Base-by-base conservation (phyloP, 2,329 filamentous ascomycete species). In the Biscogniauxia marginata region DNA sequence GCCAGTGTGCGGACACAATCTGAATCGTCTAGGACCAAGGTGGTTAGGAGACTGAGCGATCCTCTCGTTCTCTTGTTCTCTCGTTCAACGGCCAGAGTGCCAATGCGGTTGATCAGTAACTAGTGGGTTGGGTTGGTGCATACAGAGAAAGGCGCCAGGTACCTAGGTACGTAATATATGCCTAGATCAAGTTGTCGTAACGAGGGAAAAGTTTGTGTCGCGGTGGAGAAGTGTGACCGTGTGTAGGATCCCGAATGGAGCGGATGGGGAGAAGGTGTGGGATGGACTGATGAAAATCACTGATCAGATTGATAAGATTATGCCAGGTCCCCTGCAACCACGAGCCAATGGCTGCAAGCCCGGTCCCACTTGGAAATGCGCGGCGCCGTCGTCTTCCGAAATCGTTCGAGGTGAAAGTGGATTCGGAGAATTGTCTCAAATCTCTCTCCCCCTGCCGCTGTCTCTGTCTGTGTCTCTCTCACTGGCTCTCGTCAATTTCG, bases 271-370 rank as follows among this genome's bases (percentile, higher is more conserved):
- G 59, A 57, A 60, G 39, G 52, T 53, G 49, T 49, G 62, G 24
- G 50, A 58, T 52, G 30, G 54, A 63, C 60, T 62, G 61, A 61
- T 61, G 61, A 60, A 64, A 66, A 65, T 60, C 62, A 70, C 69
- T 72, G 70, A 72, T 72, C 69, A 70, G 70, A 72, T 72, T 72
- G 70, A 72, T 72, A 71, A 72, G 70, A 72, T 72, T 71, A 72
- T 64, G 62, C 57, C 63, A 63, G 63, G 61, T 52, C 55, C 63
- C 57, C 13, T 19, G 25, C 9, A 39, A 18, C 13, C 48, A 39
- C 23, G 30, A 39, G 13, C 30, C 30, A 39, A 39, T 39, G 30
- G 9, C 30, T 16, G 30, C 9, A 3, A 39, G 30, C 30, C 13
- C 13, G 30, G 30, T 39, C n/a, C 30, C 30, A 39, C 30, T 39